Conservation (phyloP, 768 basidiomycete genomes). For the Sporobolomyces roseus region DNA sequence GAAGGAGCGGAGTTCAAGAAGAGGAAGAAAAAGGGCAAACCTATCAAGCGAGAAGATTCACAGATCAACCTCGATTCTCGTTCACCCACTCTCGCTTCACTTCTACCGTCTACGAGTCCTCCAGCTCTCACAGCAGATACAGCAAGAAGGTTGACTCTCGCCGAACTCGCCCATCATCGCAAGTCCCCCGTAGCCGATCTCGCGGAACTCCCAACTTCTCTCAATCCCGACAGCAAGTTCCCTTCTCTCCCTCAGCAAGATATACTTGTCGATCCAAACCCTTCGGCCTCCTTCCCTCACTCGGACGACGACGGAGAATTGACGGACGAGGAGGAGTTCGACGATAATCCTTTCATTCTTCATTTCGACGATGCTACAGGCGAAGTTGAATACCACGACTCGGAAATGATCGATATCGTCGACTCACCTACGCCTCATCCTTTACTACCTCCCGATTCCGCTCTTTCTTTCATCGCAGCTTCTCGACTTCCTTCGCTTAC, state of each 20-base stretch:
- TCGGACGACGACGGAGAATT: no score
- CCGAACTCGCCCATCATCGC: neutral
- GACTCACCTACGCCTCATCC: no score
- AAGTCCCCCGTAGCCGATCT: neutral
- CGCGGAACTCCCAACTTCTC: neutral
- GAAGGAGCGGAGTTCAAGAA: constrained; percentile 4
- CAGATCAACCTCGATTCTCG: neutral
- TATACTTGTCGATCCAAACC: no score
- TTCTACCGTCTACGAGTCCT: neutral
- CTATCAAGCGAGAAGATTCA: neutral
- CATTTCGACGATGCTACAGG: neutral
- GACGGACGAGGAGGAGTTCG: neutral
- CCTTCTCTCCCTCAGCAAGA: neutral
- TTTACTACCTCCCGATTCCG: no score
- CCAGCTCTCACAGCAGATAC: no score
- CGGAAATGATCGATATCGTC: no score
- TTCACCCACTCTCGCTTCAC: no score
- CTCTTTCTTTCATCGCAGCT: neutral
- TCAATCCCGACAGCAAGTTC: no score
- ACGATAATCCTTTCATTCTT: neutral
- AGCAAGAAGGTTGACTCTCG: no score
- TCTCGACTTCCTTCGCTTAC: neutral
- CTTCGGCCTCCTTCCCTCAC: no score
- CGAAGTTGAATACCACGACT: no score
- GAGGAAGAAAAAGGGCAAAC: neutral